Base-by-base conservation (phyloP, 2,329 filamentous ascomycete genomes). In the Akanthomyces lecanii region DNA sequence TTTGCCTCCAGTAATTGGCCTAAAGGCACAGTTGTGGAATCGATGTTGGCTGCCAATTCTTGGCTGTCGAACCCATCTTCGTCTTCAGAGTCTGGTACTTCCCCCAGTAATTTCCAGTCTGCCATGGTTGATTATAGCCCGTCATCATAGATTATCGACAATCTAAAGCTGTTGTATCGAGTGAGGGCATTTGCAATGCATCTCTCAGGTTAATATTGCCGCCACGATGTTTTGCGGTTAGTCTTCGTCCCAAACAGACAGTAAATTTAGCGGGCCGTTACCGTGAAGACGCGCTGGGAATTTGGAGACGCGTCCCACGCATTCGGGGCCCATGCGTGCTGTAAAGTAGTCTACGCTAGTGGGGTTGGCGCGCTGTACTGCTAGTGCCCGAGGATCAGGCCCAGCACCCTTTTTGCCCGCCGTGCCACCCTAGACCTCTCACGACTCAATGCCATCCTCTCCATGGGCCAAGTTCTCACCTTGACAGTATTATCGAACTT, bases 81-180 rank as follows among this genome's bases (percentile, higher is more conserved):
- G 63, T 81, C 80, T 68, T 82, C 80, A 65, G 80, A 82, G 71
- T 82, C 80, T 63, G 80, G 80, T 67, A 82, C 75, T 69, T 80
- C 79, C 69, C 80, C 80, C 71, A 79, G 70, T 68, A 79, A 77
- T 75, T 77, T 81, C 80, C 80, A 82, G 66, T 76, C 77, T 63
- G 71, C 73, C 80, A 82, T 82, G 67, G 55, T 72, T 61, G 47
- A 45, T 40, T n/a, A 40, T 28, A 40, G 52, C 47, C 62, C 30
- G 55, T 64, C 65, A 67, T 67, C 47, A 67, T 67, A 60, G 59
- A 61, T 40, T 53, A 30, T 12, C 11, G 21, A n/a, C n/a, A 21
- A 44, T 42, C 21, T 30, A 25, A 10, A 4, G 10, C 30, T 33
- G n/a, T 12, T 18, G 4, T 18, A 14, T 60, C 18, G 36, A 23